Conservation (phyloP, 1,284 basidiomycete genomes). For the Meira nashicola region DNA sequence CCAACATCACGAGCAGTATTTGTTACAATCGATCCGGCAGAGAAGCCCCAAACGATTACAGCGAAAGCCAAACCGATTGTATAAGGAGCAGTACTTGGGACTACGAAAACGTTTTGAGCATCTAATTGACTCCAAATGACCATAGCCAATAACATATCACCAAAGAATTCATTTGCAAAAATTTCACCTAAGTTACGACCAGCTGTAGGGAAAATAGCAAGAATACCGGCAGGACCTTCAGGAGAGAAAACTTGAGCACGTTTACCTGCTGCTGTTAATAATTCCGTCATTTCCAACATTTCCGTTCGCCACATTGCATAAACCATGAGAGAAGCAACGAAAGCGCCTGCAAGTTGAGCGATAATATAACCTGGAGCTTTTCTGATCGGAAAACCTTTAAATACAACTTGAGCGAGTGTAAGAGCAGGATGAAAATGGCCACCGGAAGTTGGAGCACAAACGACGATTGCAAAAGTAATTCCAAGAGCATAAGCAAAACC, state of each 20-base stretch:
- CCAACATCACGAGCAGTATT: conserved; percentile 40
- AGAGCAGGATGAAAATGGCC: conserved; percentile 37
- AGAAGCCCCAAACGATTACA: conserved; percentile 37
- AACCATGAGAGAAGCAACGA: conserved; percentile 31
- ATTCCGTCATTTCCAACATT: conserved; percentile 23
- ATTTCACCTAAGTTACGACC: conserved; percentile 28
- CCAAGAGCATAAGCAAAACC: conserved; percentile 33
- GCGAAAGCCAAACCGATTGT: conserved; percentile 38
- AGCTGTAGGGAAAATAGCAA: conserved; percentile 35
- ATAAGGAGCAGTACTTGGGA: conserved; percentile 30
- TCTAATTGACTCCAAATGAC: conserved; percentile 42
- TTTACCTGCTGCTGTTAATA: conserved; percentile 25
- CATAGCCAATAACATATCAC: conserved; percentile 30
- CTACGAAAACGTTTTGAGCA: conserved; percentile 33
- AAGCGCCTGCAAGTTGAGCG: conserved; percentile 33
- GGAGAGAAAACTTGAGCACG: conserved; percentile 27
- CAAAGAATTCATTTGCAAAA: conserved; percentile 42
- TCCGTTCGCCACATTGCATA: conserved; percentile 29
- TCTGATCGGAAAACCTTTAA: conserved; percentile 38
- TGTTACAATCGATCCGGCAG: conserved; percentile 28
- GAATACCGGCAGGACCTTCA: conserved; percentile 33
- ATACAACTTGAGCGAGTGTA: conserved; percentile 36
- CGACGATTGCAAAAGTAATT: conserved; percentile 36
- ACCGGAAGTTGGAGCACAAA: conserved; percentile 33
- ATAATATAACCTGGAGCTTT: conserved; percentile 35